phyloP scores from a whole-genome alignment of 139 green algal species.

The Marvania coccoides region DNA sequence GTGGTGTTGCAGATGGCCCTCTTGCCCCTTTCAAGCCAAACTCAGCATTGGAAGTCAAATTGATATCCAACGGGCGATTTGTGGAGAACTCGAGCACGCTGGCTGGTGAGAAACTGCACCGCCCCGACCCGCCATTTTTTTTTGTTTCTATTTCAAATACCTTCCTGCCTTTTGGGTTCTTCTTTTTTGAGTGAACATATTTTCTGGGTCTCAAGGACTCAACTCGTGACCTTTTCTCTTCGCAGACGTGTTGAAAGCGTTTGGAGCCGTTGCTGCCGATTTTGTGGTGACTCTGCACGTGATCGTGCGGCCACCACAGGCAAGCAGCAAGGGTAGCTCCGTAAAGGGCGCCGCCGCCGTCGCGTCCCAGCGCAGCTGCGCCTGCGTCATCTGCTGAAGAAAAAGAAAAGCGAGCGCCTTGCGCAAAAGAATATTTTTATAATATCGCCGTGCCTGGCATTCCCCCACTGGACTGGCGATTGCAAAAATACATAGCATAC shows the following conservation, averaged over 20 bases:
- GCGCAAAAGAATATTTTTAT: too few species aligned
- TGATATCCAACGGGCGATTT: conserved; percentile 20
- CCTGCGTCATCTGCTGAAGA: too few species aligned
- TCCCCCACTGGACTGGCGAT: too few species aligned
- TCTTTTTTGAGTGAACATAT: too few species aligned
- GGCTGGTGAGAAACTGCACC: conserved; percentile 5
- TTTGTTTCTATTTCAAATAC: neutral
- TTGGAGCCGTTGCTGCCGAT: neutral
- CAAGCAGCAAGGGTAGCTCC: neutral
- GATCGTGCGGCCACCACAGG: conserved; percentile 8
- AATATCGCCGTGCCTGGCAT: too few species aligned
- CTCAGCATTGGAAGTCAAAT: conserved; percentile 1
- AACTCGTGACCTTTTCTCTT: neutral
- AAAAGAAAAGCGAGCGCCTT: too few species aligned
- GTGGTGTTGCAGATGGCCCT: conserved; percentile 7
- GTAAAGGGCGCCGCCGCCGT: neutral
- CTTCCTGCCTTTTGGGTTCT: too few species aligned
- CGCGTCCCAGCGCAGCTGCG: too few species aligned
- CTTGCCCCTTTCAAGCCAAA: neutral
- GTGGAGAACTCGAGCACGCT: conserved; percentile 1
- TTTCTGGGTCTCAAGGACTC: too few species aligned
- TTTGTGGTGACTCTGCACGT: conserved; percentile 16
- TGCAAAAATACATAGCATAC: too few species aligned
- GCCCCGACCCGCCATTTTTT: neutral
- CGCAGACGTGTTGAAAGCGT: conserved; percentile 3